Evolutionary conservation across 2,329 filamentous ascomycete species (phyloP).

Genomic region (Aureobasidium sp.): DNA sequence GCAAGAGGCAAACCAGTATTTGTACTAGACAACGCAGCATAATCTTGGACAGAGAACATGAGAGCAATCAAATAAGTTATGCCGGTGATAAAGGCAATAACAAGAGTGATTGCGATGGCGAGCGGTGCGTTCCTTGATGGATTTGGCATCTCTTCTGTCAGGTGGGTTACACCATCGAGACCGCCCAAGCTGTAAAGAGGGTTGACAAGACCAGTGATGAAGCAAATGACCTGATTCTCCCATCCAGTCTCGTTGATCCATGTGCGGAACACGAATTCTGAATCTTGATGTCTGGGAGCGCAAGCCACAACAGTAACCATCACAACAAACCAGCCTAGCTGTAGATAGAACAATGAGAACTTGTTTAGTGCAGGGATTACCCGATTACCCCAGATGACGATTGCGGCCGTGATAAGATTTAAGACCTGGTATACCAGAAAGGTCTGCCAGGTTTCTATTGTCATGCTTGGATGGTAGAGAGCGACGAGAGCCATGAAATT

Average conservation of each 20-base stretch:
- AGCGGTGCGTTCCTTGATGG: conserved; percentile 46
- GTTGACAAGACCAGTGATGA: conserved; percentile 52
- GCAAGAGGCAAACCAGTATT: conserved; percentile 39
- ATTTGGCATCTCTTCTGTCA: conserved; percentile 51
- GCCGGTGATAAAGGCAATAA: conserved; percentile 39
- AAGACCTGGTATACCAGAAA: conserved; percentile 18
- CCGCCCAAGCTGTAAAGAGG: conserved; percentile 51
- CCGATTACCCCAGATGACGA: conserved; percentile 18
- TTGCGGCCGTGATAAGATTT: conserved; percentile 16
- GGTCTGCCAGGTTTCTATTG: conserved; percentile 18
- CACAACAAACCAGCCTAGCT: background rate
- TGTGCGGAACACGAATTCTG: conserved; percentile 43
- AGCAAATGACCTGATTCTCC: conserved; percentile 46
- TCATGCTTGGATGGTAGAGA: conserved; percentile 13
- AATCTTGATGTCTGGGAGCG: background rate
- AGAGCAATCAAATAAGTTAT: conserved; percentile 50
- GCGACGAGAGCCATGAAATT: conserved; percentile 18
- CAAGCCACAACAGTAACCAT: conserved; percentile 3
- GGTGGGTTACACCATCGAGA: conserved; percentile 53
- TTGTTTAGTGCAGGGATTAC: conserved; percentile 18
- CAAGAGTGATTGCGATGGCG: conserved; percentile 48
- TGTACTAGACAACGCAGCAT: conserved; percentile 22
- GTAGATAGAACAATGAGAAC: conserved; percentile 13
- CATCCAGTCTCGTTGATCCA: conserved; percentile 49
- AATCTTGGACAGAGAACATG: conserved; percentile 48